A percentile compares a stretch with the other conserved stretches of the same genome.
Evolutionary conservation across 768 basidiomycete genomes (phyloP).

Genomic region (Rhizopogon salebrosus): DNA sequence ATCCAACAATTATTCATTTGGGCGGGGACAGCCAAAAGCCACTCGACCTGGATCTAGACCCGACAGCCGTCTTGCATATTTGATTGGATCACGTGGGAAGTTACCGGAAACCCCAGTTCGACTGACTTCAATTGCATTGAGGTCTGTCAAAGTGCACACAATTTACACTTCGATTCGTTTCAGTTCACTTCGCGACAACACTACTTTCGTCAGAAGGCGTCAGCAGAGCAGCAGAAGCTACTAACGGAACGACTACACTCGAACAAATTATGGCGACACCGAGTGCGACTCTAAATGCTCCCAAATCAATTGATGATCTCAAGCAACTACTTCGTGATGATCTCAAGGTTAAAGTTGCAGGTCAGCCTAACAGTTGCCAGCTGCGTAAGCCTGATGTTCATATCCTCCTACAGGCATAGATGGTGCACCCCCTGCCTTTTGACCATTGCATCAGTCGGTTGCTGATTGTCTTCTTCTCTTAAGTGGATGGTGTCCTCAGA

Average conservation of each 20-base stretch:
- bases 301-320: slow-evolving; percentile 55
- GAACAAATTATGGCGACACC: not conserved
- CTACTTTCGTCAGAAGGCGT: no score
- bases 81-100: no score
- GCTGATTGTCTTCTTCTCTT: slow-evolving; percentile 4
- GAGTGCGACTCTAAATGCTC: slow-evolving; percentile 33
- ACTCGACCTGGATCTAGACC: no score
- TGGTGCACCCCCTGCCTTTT: slow-evolving; percentile 38
- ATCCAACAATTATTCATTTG: no score
- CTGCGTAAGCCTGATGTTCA: not conserved
- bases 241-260: not conserved
- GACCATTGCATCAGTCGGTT: slow-evolving; percentile 1
- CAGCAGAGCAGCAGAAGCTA: no score
- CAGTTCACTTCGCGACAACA: no score
- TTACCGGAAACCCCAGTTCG: no score
- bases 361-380: slow-evolving; percentile 35
- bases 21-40: no score
- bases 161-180: no score
- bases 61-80: no score
- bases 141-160: no score
- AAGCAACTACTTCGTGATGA: slow-evolving; percentile 49
- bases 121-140: no score
- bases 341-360: slow-evolving; percentile 90
- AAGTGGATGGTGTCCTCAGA: slow-evolving; percentile 89
- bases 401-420: slow-evolving; percentile 47